Percentiles rank a stretch among this genome's conserved stretches.
phyloP scores from a whole-genome alignment of 2,329 filamentous ascomycete species.

The Diaporthe vaccinii region DNA sequence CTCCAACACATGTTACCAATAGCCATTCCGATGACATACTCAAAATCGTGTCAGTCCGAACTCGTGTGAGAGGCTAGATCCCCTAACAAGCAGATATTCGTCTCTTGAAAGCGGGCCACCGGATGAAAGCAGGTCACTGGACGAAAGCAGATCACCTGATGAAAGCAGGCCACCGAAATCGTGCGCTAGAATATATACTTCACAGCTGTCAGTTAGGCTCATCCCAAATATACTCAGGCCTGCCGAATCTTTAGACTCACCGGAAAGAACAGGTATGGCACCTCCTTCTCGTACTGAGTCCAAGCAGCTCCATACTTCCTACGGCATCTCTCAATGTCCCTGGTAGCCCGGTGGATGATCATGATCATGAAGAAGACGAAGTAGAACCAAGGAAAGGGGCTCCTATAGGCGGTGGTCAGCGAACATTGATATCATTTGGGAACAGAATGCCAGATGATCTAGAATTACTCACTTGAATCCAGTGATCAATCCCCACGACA shows the following conservation, averaged over 20 bases:
- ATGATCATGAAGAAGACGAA: conserved; percentile 83
- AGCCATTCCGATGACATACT: neutral
- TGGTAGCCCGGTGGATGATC: conserved; percentile 82
- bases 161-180: too few species aligned
- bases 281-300: conserved; percentile 82
- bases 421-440: neutral
- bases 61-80: too few species aligned
- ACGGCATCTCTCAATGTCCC: conserved; percentile 82
- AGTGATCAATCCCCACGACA: conserved; percentile 84
- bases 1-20: neutral
- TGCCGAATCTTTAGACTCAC: conserved; percentile 49
- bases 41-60: neutral
- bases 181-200: conserved; percentile 1
- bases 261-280: conserved; percentile 84
- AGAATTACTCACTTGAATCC: conserved; percentile 7
- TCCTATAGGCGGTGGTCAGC: conserved; percentile 69
- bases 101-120: too few species aligned
- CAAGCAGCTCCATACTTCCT: conserved; percentile 86
- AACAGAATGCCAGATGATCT: rapidly evolving
- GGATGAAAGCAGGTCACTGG: too few species aligned
- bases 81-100: too few species aligned
- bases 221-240: rapidly evolving
- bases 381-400: conserved; percentile 92
- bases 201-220: neutral
- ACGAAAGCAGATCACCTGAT: too few species aligned